Base-by-base conservation (phyloP, 345 rosid genomes). In the Salix caprea region DNA sequence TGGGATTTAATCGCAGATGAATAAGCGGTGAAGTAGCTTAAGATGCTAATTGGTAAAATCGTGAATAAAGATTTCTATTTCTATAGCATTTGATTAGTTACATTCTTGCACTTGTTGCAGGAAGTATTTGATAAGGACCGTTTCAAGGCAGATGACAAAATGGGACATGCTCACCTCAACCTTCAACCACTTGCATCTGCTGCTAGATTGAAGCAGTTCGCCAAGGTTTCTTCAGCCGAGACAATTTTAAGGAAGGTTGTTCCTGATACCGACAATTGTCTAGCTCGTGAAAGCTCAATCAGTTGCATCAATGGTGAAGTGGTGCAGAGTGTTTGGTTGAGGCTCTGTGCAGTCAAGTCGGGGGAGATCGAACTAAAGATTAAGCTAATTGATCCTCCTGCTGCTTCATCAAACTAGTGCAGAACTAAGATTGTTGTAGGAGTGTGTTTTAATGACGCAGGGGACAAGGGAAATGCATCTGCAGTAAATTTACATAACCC, bases 101-200 rank as follows among this genome's bases (percentile, higher is more conserved):
- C 28, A 7, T 56, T 10, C 30, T 34, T 61, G 12, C n/a, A 23
- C 19, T 64, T 56, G 78, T 37, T 15, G 61, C 91, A 95, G 99
- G 98, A 96, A 91, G 99, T 96, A 71, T 96, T 90, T 71, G 99
- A 96, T 72, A 96, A 91, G 83, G 99, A 96, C 79, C 90, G 90
- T 65, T 96, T 96, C 90, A 96, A 93, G 86, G 80, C 96, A n/a
- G 99, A 96, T 84, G 99, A 96, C 79, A 91, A 96, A 85, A 96
- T 96, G 99, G 99, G 99, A 39, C 88, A 87, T 70, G 99, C 99
- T 56, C 70, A 83, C 69, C 86, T 96, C 75, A 92, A 81, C 87
- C 94, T 96, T 80, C 99, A 93, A 75, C 97, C 97, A 3, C 85
- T 96, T 30, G 82, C 88, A 79, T 93, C 99, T 50, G 91, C 94